A percentile compares a stretch with the other conserved stretches of the same genome.
phyloP scores from a whole-genome alignment of 768 basidiomycete genomes.

The Macrocybe gigantea region DNA sequence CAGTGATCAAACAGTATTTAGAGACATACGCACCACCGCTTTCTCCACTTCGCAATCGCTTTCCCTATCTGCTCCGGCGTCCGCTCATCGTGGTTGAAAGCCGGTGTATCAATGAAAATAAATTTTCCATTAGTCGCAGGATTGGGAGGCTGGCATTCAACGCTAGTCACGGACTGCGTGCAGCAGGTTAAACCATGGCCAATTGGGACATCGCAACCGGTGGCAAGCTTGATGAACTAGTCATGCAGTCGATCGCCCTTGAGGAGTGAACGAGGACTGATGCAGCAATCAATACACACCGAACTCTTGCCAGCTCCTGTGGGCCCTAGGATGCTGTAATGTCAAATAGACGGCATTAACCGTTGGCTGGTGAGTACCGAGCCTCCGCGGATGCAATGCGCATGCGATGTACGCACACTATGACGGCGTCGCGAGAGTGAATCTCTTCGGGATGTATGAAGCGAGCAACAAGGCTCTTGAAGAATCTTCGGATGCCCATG shows the following conservation, averaged over 20 bases:
- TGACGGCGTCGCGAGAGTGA: not conserved
- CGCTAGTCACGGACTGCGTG: not conserved
- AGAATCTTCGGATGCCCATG: conserved; percentile 1
- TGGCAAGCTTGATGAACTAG: not conserved
- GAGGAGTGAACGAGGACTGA: not conserved
- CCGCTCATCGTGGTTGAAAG: not conserved
- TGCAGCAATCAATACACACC: not conserved
- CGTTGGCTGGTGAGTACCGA: too few relatives aligned
- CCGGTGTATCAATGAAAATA: not conserved
- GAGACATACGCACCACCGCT: too few relatives aligned
- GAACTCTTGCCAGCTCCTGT: conserved; percentile 1
- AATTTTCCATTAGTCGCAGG: not conserved
- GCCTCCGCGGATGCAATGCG: too few relatives aligned
- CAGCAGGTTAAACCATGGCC: not conserved
- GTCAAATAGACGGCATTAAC: too few relatives aligned
- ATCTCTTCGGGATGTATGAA: conserved; percentile 1
- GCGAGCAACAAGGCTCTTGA: not conserved
- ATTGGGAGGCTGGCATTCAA: not conserved
- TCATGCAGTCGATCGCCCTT: not conserved
- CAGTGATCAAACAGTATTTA: too few relatives aligned
- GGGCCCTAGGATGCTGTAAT: not conserved
- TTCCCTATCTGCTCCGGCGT: not conserved
- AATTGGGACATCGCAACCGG: not conserved
- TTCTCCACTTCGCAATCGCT: not conserved
- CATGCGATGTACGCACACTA: not conserved